A percentile compares a stretch with the other conserved stretches of the same genome.
These are phyloP conservation scores for Jatropha podagrica DNA, from an alignment of 441 rosid genomes.

Conservation along the genomic window DNA sequence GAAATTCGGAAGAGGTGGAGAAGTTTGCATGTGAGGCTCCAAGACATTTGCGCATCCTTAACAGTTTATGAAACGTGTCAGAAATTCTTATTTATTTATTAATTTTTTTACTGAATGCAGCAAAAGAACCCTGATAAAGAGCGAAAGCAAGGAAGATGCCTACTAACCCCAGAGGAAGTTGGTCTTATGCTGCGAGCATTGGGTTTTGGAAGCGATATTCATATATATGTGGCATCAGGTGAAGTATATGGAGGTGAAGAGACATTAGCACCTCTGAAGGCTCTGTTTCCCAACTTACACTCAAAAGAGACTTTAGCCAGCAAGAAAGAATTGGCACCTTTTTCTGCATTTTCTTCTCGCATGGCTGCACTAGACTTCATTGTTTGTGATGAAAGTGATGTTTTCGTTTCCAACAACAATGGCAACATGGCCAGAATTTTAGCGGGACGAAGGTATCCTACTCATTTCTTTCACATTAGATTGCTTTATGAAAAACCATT, in stretches of 20 bases:
- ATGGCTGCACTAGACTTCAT: slow-evolving; percentile 96
- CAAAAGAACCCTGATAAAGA: slow-evolving; percentile 68
- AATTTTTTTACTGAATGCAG: slow-evolving; percentile 34
- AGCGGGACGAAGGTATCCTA: slow-evolving; percentile 83
- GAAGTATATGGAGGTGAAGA: slow-evolving; percentile 93
- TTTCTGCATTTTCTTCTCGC: slow-evolving; percentile 68
- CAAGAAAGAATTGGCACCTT: slow-evolving; percentile 68
- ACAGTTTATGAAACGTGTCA: not conserved
- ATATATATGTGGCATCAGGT: slow-evolving; percentile 93
- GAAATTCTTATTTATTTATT: slow-evolving; percentile 16
- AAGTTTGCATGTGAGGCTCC: slow-evolving; percentile 66
- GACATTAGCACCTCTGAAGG: slow-evolving; percentile 74
- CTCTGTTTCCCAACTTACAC: slow-evolving; percentile 79
- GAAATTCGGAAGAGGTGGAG: slow-evolving; percentile 83
- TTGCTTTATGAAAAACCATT: not conserved
- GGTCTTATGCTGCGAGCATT: slow-evolving; percentile 93
- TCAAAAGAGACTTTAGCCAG: slow-evolving; percentile 80
- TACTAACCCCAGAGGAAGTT: slow-evolving; percentile 92
- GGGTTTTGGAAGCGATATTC: slow-evolving; percentile 80
- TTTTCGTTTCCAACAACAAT: slow-evolving; percentile 88
- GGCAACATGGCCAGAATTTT: slow-evolving; percentile 94
- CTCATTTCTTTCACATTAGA: not conserved
- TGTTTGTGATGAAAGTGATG: slow-evolving; percentile 91
- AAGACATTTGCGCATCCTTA: slow-evolving; percentile 13
- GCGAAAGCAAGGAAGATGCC: slow-evolving; percentile 92